phyloP scores from a whole-genome alignment of 2,329 filamentous ascomycete species.

The Cytospora leucostoma region DNA sequence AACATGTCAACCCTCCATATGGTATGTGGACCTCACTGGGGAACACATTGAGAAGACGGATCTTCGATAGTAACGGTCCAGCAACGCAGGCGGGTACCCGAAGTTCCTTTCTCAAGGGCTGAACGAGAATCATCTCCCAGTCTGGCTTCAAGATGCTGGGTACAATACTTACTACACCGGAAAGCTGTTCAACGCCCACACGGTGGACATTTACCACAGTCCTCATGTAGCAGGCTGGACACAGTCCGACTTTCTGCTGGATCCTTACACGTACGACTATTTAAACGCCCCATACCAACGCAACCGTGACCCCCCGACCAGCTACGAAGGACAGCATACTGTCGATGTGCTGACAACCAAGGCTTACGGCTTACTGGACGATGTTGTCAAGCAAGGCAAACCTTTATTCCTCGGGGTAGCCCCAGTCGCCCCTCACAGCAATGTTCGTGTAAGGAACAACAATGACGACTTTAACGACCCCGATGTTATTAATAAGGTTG shows the following conservation, averaged over 20 bases:
- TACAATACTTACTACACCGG: conserved; percentile 73
- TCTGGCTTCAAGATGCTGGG: conserved; percentile 69
- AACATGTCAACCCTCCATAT: conserved; percentile 58
- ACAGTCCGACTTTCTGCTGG: conserved; percentile 46
- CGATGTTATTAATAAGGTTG: too few species aligned
- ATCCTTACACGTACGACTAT: conserved; percentile 65
- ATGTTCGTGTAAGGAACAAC: conserved; percentile 40
- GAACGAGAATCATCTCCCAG: conserved; percentile 67
- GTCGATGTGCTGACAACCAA: conserved; percentile 6
- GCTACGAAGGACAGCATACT: conserved; percentile 1
- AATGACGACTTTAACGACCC: background rate
- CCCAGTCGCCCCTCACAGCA: conserved; percentile 66
- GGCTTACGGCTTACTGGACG: conserved; percentile 17
- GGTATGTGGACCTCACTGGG: conserved; percentile 40
- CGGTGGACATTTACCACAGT: conserved; percentile 59
- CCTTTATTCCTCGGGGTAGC: conserved; percentile 70
- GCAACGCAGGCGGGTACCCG: conserved; percentile 54
- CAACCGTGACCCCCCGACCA: background rate
- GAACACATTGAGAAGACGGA: too few species aligned
- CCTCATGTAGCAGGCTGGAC: conserved; percentile 1
- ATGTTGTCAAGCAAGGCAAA: background rate
- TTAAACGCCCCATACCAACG: conserved; percentile 47
- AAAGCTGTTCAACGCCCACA: conserved; percentile 69
- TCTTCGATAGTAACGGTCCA: too few species aligned
- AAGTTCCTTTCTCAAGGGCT: conserved; percentile 66